Percentiles rank a stretch among this genome's conserved stretches.
Evolutionary conservation across 1,139 yeast genomes (phyloP).

Genomic region (Pneumocystis jirovecii): DNA sequence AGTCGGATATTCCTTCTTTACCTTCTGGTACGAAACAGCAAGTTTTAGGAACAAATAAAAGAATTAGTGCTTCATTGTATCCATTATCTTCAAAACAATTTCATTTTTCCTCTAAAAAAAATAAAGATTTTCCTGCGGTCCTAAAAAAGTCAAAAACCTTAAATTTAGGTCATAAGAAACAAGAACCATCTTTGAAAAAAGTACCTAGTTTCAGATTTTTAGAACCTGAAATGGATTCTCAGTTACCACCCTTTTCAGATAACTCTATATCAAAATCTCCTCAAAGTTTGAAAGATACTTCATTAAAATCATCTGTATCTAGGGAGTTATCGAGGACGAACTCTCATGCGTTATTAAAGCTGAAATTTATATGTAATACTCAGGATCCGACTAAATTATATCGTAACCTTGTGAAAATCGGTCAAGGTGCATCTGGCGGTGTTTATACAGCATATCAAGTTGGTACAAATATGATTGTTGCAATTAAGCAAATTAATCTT

Average conservation of each 20-base stretch:
- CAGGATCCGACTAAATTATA: conserved; percentile 77
- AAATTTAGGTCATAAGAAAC: background rate
- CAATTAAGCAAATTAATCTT: conserved; percentile 90
- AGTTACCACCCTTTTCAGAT: conserved; percentile 2
- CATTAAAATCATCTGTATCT: background rate
- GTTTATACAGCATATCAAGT: conserved; percentile 78
- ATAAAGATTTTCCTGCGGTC: background rate
- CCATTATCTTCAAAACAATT: background rate
- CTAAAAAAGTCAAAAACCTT: background rate
- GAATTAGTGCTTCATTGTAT: background rate
- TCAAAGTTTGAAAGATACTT: conserved; percentile 5
- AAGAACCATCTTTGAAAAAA: background rate
- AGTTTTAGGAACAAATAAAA: background rate
- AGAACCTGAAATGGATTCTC: conserved; percentile 4
- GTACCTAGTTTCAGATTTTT: background rate
- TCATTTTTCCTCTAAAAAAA: background rate
- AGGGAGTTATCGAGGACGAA: background rate
- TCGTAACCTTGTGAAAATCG: conserved; percentile 61
- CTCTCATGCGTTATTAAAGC: conserved; percentile 23
- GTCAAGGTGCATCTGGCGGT: conserved; percentile 98
- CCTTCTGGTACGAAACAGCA: background rate
- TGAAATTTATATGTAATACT: conserved; percentile 63
- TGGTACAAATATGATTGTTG: conserved; percentile 44
- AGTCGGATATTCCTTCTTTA: background rate
- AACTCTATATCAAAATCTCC: conserved; percentile 4